Conservation (phyloP, 169 alveolate genomes). For the Cryptosporidium viatorum region DNA sequence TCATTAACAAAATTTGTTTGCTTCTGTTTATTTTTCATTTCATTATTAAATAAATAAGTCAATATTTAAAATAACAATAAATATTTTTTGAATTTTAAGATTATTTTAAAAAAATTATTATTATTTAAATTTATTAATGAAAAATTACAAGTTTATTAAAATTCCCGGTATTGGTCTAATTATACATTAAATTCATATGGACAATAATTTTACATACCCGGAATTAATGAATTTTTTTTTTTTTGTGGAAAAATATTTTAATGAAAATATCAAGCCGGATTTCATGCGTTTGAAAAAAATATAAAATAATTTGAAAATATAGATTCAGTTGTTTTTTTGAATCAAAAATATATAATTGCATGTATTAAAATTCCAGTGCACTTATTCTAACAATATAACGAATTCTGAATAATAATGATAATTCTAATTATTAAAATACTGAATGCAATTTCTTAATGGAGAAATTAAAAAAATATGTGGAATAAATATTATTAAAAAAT, state of each 20-base stretch:
- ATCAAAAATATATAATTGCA: neutral
- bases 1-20: neutral
- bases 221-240: too few species aligned
- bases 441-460: slow-evolving; percentile 9
- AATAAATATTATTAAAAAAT: neutral
- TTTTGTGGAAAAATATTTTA: neutral
- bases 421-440: neutral
- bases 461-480: slow-evolving; percentile 6
- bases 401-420: neutral
- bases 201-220: neutral
- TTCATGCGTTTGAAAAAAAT: slow-evolving; percentile 10
- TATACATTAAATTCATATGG: neutral
- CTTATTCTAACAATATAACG: neutral
- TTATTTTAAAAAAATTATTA: too few species aligned
- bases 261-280: neutral
- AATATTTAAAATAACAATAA: too few species aligned
- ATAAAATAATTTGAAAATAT: neutral
- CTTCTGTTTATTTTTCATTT: slow-evolving; percentile 55
- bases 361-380: neutral
- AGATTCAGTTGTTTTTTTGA: neutral
- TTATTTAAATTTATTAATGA: too few species aligned
- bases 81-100: too few species aligned
- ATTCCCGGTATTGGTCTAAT: neutral
- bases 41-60: slow-evolving; percentile 19
- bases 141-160: too few species aligned